Base-by-base conservation (phyloP, 306 rosid species). In the Amphicarpaea edgeworthii region DNA sequence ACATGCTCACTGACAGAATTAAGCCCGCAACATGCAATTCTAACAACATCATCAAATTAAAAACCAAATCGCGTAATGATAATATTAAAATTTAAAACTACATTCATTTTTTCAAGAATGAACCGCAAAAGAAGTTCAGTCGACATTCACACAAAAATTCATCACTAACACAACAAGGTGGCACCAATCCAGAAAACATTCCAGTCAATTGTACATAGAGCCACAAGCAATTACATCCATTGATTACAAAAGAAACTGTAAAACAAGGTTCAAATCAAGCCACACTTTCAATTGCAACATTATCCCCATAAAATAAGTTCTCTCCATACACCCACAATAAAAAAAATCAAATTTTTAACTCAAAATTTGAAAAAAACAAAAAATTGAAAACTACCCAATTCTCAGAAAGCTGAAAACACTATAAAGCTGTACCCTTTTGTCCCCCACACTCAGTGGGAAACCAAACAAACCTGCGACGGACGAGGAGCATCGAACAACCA, bases 401-500 rank as follows among this genome's bases (percentile, higher is more conserved):
- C 70, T 49, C 14, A 46, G 7, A 61, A 62, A 66, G 32, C 2
- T 30, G 7, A 53, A 12, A 72, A 67, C 60, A 40, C 0, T 10
- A 67, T 12, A 58, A 68, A 59, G 11, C 8, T 34, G 62, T 30
- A 15, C 42, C 53, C 30, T 42, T 32, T 42, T 58, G 45, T 12
- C 32, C 17, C 24, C 34, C 61, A 46, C 74, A 54, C 20, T 73
- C 64, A 15, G 21, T 77, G 26, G 15, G 41, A 1, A 54, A 76
- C 38, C 20, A 72, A 79, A 76, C 89, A 32, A 81, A 90, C 96
- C 96, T 83, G 90, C 1, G 8, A 68, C 72, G 5, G 91, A 59
- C 65, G 93, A 84, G 85, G 87, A 84, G 87, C 98, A 92, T 20
- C 77, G 90, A 89, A 92, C 60, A 20, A 85, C 76, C 91, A 83